Evolutionary conservation across 768 basidiomycete species (phyloP), one percentile per base, ranked within the genome.

Genomic region (Naganishia onofrii): DNA sequence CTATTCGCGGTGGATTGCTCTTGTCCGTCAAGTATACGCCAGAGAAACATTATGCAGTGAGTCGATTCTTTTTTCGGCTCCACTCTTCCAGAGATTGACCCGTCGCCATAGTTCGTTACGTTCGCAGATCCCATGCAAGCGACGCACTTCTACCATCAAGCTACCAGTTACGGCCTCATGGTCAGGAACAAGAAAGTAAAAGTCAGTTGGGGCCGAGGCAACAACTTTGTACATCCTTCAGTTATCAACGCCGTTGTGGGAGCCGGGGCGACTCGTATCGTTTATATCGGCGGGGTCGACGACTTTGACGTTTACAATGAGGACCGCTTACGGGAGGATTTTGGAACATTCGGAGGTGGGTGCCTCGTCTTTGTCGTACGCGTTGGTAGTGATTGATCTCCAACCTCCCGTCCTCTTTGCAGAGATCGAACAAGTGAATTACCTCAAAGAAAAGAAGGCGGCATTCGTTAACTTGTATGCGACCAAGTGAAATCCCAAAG

Each of bases 151-250:
- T 93, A 88, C 87, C 91, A 95, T 77, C 89, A 92, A 44, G 93
- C 95, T 19, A 88, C 89, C 0, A 90, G 88, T 78, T 90, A 93
- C 74, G 93, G 94, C 7, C 84, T 99, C 67, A 92, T 89, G 28
- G 84, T 98, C 70, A 94, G 93, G 84, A 92, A 93, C 81, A 89
- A 94, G 52, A 88, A 93, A 31, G 86, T 98, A 72, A 98, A 97
- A 84, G 88, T 97, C 74, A 94, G 95, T 56, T 99, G 95, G 96
- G 95, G 95, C 69, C 98, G 95, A 86, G 91, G 91, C 77, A 89
- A 92, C 19, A 93, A 93, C 6, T 89, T 93, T 21, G 84, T 95
- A 19, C 86, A 89, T 21, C 90, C 93, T 19, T 86, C 88, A 1
- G 85, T 96, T 46, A 90, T 92, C 32, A 85, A 94, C 72, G 91